Conservation (phyloP, 2,329 filamentous ascomycete species). For the Macrophomina tecta region DNA sequence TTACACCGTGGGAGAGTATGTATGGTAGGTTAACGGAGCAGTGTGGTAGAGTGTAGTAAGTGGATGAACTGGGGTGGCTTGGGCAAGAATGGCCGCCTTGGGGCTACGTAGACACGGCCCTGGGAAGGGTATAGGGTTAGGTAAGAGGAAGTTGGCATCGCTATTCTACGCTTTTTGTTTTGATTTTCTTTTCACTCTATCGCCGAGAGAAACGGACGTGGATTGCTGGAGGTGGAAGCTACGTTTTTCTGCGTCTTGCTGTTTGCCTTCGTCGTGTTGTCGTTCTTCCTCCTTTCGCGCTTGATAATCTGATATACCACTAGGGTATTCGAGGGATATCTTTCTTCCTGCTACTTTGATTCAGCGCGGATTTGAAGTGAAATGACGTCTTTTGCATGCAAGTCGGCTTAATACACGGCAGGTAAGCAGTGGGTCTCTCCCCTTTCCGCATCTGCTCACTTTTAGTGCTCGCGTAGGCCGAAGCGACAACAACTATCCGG, state of each 20-base stretch:
- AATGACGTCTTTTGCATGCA: neutral
- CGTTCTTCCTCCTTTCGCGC: neutral
- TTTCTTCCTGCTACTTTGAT: neutral
- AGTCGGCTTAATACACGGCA: no score
- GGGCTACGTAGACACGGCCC: neutral
- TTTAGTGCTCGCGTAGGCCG: no score
- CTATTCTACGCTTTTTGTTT: neutral
- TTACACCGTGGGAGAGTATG: neutral
- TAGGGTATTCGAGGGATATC: slow-evolving; percentile 8
- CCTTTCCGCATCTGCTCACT: no score
- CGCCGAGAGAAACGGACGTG: neutral
- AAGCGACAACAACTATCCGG: no score
- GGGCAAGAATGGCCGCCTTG: neutral
- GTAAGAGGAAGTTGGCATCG: neutral
- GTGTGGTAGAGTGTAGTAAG: neutral
- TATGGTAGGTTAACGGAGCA: neutral
- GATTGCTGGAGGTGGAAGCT: neutral
- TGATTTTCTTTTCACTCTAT: neutral
- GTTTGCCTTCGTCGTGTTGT: neutral
- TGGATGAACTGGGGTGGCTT: neutral
- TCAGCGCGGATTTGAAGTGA: neutral
- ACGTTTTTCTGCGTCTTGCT: slow-evolving; percentile 2
- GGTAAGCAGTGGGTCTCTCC: no score
- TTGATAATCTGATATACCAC: slow-evolving; percentile 17
- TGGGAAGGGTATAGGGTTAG: neutral